Percentiles rank a stretch among this genome's conserved stretches.
phyloP scores from a whole-genome alignment of 495 filamentous ascomycete genomes.

The Podospora pseudoanserina region DNA sequence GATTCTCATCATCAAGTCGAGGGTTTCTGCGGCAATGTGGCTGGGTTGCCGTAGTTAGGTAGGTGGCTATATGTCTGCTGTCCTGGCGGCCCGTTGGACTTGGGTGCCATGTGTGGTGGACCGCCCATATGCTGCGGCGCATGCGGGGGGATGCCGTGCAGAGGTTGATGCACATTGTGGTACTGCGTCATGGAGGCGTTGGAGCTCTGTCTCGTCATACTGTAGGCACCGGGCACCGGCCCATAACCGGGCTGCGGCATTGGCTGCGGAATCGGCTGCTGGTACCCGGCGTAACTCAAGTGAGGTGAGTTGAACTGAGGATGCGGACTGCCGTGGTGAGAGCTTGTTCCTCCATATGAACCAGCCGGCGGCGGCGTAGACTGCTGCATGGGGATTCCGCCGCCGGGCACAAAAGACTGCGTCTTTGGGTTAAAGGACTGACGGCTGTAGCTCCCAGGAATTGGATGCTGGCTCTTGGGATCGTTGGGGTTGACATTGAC shows the following conservation, averaged over 20 bases:
- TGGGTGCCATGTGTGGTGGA: constrained; percentile 38
- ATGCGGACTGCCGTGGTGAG: constrained; percentile 46
- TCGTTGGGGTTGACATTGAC: constrained; percentile 62
- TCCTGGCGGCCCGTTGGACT: constrained; percentile 26
- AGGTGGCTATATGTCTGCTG: constrained; percentile 46
- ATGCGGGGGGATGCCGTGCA: constrained; percentile 11
- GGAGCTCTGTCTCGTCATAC: constrained; percentile 53
- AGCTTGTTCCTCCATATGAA: constrained; percentile 33
- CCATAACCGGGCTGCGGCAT: constrained; percentile 39
- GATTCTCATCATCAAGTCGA: constrained; percentile 33
- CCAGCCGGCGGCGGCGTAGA: constrained; percentile 21
- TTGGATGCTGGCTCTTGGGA: constrained; percentile 66
- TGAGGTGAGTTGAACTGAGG: constrained; percentile 46
- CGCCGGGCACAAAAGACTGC: constrained; percentile 76
- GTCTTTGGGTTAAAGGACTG: constrained; percentile 92
- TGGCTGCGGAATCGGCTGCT: constrained; percentile 38
- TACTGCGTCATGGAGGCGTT: constrained; percentile 51
- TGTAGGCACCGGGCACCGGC: constrained; percentile 36
- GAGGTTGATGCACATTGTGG: constrained; percentile 28
- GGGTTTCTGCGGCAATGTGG: constrained; percentile 55
- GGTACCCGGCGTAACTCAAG: constrained; percentile 40
- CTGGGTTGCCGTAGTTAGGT: constrained; percentile 54
- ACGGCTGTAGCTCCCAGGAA: constrained; percentile 77
- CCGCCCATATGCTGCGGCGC: constrained; percentile 30
- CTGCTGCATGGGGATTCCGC: constrained; percentile 43